Evolutionary conservation across 2,329 filamentous ascomycete genomes (phyloP).

Genomic region (Aspergillus sp.): DNA sequence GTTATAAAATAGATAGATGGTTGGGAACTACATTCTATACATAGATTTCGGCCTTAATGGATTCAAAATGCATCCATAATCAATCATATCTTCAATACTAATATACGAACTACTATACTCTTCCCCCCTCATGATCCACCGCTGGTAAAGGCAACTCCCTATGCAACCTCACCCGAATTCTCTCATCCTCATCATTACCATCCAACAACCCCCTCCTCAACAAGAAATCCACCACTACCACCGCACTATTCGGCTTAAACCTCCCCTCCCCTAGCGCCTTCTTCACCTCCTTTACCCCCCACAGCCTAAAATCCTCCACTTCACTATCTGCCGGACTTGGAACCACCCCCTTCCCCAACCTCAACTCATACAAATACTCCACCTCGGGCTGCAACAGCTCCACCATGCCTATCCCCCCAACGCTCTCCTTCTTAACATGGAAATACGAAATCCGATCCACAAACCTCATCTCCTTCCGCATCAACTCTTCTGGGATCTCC

Average conservation of each 20-base stretch:
- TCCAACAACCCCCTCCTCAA: not conserved
- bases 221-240: constrained; percentile 38
- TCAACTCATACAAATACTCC: constrained; percentile 38
- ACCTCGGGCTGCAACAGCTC: constrained; percentile 32
- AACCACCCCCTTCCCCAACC: constrained; percentile 24
- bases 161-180: not conserved
- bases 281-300: constrained; percentile 28
- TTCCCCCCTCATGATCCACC: not conserved
- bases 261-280: constrained; percentile 24
- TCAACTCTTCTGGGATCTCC: not conserved
- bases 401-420: constrained; percentile 7
- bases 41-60: not conserved
- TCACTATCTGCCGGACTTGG: constrained; percentile 32
- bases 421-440: constrained; percentile 11
- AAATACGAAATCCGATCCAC: constrained; percentile 12
- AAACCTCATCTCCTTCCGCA: not conserved
- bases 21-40: not conserved
- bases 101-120: not conserved
- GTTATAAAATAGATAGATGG: not conserved
- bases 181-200: not conserved
- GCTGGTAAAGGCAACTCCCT: not conserved
- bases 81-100: not conserved
- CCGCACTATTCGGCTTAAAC: constrained; percentile 35
- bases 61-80: too few relatives aligned
- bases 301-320: constrained; percentile 32